Evolutionary conservation across 1,284 basidiomycete genomes (phyloP).

Genomic region (Ustilago esculenta): DNA sequence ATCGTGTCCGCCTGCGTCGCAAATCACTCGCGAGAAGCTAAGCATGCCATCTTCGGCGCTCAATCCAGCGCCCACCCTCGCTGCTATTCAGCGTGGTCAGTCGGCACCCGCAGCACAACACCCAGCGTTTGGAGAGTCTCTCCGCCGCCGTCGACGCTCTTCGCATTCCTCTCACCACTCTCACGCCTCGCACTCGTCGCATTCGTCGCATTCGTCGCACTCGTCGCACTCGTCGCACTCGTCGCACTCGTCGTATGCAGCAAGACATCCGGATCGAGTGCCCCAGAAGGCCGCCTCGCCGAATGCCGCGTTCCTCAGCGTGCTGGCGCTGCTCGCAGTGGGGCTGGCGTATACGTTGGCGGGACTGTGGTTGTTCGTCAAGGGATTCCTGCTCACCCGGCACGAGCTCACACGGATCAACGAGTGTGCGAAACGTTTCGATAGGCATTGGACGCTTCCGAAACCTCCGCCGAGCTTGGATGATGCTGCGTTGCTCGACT

Average conservation of each 20-base stretch:
- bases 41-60: slow-evolving; percentile 32
- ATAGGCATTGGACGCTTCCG: slow-evolving; percentile 16
- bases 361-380: slow-evolving; percentile 59
- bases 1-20: too few relatives aligned
- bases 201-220: slow-evolving; percentile 59
- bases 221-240: slow-evolving; percentile 55
- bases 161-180: slow-evolving; percentile 36
- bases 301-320: slow-evolving; percentile 38
- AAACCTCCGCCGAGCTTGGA: slow-evolving; percentile 29
- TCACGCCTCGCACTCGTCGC: slow-evolving; percentile 44
- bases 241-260: slow-evolving; percentile 53
- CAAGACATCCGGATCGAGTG: slow-evolving; percentile 39
- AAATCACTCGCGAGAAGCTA: neutral
- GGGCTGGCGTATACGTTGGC: slow-evolving; percentile 45
- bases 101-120: slow-evolving; percentile 12
- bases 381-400: slow-evolving; percentile 62
- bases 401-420: slow-evolving; percentile 46
- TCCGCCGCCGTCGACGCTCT: slow-evolving; percentile 19
- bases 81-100: slow-evolving; percentile 14
- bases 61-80: slow-evolving; percentile 35
- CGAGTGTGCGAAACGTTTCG: slow-evolving; percentile 7
- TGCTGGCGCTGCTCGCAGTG: slow-evolving; percentile 40
- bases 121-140: slow-evolving; percentile 28
- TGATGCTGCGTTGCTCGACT: slow-evolving; percentile 26
- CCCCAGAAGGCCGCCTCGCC: slow-evolving; percentile 40